phyloP scores from a whole-genome alignment of 73 alveolate species.

The Paramecium primaurelia region DNA sequence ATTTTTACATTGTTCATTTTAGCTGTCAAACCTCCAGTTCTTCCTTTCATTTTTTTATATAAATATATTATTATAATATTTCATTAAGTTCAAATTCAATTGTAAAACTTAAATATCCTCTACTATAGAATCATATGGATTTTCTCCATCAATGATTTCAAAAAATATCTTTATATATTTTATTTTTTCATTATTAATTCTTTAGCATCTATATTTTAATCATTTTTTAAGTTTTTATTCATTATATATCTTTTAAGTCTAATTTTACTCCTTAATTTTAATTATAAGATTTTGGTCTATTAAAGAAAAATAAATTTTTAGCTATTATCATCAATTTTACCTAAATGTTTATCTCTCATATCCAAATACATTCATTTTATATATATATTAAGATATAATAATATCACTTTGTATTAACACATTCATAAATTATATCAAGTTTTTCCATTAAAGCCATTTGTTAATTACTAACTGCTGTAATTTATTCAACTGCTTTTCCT shows the following conservation, averaged over 20 bases:
- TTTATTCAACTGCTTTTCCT: background rate
- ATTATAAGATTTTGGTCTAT: slow-evolving; percentile 63
- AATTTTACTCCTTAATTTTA: slow-evolving; percentile 57
- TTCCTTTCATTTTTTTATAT: background rate
- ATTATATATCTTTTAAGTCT: slow-evolving; percentile 56
- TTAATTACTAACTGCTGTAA: background rate
- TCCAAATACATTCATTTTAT: no score
- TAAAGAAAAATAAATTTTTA: slow-evolving; percentile 40
- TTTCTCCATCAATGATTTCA: background rate
- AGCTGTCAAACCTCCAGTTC: slow-evolving; percentile 34
- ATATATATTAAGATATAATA: background rate
- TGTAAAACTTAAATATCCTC: background rate
- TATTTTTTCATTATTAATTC: background rate
- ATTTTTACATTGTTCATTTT: background rate
- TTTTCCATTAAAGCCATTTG: background rate
- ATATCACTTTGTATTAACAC: background rate
- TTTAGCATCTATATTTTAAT: background rate
- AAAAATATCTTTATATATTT: background rate
- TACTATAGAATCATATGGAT: background rate
- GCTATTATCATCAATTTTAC: background rate
- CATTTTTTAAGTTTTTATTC: slow-evolving; percentile 35
- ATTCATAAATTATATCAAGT: background rate
- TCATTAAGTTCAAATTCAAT: background rate
- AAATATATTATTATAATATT: background rate
- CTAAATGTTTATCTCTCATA: background rate